Conservation (phyloP, 768 basidiomycete species). For the Dacryopinax spathularia region DNA sequence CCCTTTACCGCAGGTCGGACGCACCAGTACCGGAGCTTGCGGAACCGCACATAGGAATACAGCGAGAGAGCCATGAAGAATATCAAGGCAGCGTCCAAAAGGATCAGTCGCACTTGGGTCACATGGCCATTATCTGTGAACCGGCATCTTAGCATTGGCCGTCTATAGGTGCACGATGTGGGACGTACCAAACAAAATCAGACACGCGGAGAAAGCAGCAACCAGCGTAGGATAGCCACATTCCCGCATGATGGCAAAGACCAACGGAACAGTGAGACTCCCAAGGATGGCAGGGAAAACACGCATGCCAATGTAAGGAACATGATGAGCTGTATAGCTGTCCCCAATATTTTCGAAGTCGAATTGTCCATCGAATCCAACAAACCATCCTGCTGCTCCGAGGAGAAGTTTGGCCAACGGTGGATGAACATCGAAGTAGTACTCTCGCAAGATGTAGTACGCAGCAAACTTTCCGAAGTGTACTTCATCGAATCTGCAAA, state of each 20-base stretch:
- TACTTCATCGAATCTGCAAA: constrained; percentile 80
- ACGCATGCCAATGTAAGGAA: constrained; percentile 89
- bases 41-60: constrained; percentile 85
- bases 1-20: not conserved
- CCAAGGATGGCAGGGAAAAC: constrained; percentile 84
- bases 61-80: constrained; percentile 94
- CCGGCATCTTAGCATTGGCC: not conserved
- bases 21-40: constrained; percentile 81
- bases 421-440: constrained; percentile 99
- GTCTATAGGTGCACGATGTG: not conserved
- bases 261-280: constrained; percentile 75
- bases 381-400: constrained; percentile 88
- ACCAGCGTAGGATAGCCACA: constrained; percentile 87
- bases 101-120: constrained; percentile 88
- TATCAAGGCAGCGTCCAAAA: constrained; percentile 84
- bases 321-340: constrained; percentile 69
- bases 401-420: constrained; percentile 93
- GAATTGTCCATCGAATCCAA: constrained; percentile 90
- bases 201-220: constrained; percentile 71
- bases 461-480: constrained; percentile 98
- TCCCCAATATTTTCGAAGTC: constrained; percentile 93
- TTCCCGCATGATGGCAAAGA: constrained; percentile 97
- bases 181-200: constrained; percentile 78
- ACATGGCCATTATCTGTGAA: constrained; percentile 83
- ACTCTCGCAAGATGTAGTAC: constrained; percentile 81